Evolutionary conservation across 108 stramenopile species (phyloP), one percentile per base, ranked within the genome.

Genomic region (Chaetoceros muelleri): DNA sequence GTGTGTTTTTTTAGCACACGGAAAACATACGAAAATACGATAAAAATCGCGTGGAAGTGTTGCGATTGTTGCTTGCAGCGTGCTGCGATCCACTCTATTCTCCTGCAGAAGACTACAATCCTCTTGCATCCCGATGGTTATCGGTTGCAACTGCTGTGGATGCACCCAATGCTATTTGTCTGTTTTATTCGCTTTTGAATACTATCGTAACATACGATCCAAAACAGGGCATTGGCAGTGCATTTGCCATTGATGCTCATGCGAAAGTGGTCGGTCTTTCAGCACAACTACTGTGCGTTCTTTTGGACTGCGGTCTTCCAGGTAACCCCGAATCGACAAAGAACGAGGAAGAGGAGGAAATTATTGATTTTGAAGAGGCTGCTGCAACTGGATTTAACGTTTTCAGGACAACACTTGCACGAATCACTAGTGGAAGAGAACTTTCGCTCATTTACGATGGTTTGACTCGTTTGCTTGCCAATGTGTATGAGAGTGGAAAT

Each of bases 11-110:
- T 10, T 40, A 40, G 34, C 13, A 10, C 13, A 40, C 34, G 44
- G 65, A 65, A 0, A 29, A 58, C 34, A 86, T 83, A 7, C 81
- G 85, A 60, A 90, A 90, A 53, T 90, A 92, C 51, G 93, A 94
- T 64, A 81, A 80, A 61, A 93, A 95, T 69, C 85, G 96, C 30
- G 72, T 90, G 53, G 96, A 96, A 76, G 94, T 97, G 17, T 64
- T 97, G 29, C 82, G 93, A n/a, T 64, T 98, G 3, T 63, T 98
- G 52, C 62, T 96, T 25, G 80, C 93, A 0, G 58, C 75, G 0
- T 95, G 88, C 51, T 93, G 90, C 59, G 93, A 95, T 71, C 93
- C 94, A 19, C 78, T 98, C 58, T 98, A 90, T 60, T 78, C 79
- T 34, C 84, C 87, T 16, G 85, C 89, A 21, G 82, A 87, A 52